Evolutionary conservation across 805 yeast genomes (phyloP).

Genomic region (Ascoidea rubescens): DNA sequence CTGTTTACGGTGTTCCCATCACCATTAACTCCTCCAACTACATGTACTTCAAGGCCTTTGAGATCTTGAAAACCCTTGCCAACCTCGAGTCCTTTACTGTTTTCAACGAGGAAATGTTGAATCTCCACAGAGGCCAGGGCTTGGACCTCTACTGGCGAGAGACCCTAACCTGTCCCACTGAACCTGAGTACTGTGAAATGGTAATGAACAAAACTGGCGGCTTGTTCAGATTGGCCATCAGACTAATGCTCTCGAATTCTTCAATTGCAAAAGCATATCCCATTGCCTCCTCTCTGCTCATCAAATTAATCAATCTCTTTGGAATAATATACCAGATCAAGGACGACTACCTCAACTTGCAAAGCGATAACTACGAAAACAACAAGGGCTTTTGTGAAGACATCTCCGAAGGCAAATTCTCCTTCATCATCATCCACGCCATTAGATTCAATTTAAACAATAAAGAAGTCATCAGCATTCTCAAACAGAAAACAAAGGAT

Average conservation of each 20-base stretch:
- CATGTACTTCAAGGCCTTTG: conserved; percentile 65
- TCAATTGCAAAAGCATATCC: neutral
- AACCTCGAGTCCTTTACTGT: conserved; percentile 23
- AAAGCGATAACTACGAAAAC: conserved; percentile 31
- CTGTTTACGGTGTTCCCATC: conserved; percentile 60
- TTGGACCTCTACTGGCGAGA: conserved; percentile 86
- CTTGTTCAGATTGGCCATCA: conserved; percentile 58
- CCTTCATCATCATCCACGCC: conserved; percentile 73
- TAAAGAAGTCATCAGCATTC: conserved; percentile 32
- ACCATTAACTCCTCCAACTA: conserved; percentile 76
- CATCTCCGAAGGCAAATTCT: conserved; percentile 77
- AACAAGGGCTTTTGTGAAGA: conserved; percentile 80
- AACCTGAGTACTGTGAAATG: conserved; percentile 60
- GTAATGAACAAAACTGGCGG: conserved; percentile 87
- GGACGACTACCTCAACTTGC: conserved; percentile 71
- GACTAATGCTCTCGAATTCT: conserved; percentile 33
- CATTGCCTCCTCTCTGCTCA: too few species aligned
- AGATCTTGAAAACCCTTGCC: conserved; percentile 25
- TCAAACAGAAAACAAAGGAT: conserved; percentile 39
- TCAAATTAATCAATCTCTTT: conserved; percentile 46
- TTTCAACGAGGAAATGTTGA: conserved; percentile 60
- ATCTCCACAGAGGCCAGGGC: conserved; percentile 84
- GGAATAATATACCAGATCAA: conserved; percentile 78
- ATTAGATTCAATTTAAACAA: conserved; percentile 23
- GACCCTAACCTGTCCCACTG: conserved; percentile 38